A percentile compares a stretch with the other conserved stretches of the same genome.
Evolutionary conservation across 108 stramenopile genomes (phyloP).

Genomic region (Fragilaria radians): DNA sequence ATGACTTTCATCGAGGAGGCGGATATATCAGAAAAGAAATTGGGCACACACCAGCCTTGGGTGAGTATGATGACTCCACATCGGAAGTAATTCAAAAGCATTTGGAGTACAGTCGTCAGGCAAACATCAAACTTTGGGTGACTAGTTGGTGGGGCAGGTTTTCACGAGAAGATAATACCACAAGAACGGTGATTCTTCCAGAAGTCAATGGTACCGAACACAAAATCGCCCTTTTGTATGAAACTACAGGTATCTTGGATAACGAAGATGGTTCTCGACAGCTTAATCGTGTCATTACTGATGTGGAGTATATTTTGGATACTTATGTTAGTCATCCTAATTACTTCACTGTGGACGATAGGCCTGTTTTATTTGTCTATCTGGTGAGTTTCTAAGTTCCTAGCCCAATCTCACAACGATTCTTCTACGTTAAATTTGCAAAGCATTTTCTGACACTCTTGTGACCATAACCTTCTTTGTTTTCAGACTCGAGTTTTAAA

Average conservation of each 20-base stretch:
- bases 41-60: slow-evolving; percentile 21
- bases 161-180: slow-evolving; percentile 3
- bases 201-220: background rate
- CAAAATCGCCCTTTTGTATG: slow-evolving; percentile 36
- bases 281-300: background rate
- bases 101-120: slow-evolving; percentile 16
- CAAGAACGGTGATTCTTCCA: slow-evolving; percentile 5
- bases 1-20: slow-evolving; percentile 19
- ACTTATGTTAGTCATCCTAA: slow-evolving; percentile 34
- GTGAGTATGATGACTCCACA: slow-evolving; percentile 26
- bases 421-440: too few relatives aligned
- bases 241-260: slow-evolving; percentile 6
- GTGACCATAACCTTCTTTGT: background rate
- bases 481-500: background rate
- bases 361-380: slow-evolving; percentile 36
- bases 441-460: background rate
- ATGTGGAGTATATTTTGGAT: background rate
- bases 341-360: slow-evolving; percentile 30
- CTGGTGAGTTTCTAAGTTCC: slow-evolving; percentile 10
- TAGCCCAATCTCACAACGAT: too few relatives aligned
- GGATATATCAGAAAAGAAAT: slow-evolving; percentile 19
- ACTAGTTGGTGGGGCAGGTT: slow-evolving; percentile 14
- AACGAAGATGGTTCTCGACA: background rate
- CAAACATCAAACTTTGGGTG: slow-evolving; percentile 27
- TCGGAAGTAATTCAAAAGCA: slow-evolving; percentile 28